Base-by-base conservation (phyloP, 202 grass and related monocot genomes). In the Digitaria exilis region DNA sequence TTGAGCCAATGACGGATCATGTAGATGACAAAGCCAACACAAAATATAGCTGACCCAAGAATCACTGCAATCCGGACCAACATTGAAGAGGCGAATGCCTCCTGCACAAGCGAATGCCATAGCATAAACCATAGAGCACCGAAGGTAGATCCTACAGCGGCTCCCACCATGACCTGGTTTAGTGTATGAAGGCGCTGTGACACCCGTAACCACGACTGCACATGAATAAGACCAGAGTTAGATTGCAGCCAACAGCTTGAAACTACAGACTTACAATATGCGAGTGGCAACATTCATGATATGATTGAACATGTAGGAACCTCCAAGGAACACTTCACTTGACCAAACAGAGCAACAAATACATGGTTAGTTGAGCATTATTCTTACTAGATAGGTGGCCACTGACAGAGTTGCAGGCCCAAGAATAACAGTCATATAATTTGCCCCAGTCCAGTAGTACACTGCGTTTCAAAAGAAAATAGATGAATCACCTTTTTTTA, bases 141-240 rank as follows among this genome's bases (percentile, higher is more conserved):
- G 4, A 89, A 84, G 48, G 51, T 6, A 76, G 85, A 83, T 57
- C 96, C 96, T 67, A 96, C 51, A 24, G 77, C 25, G 19, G 78
- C 86, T 48, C 93, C 96, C 14, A 96, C 96, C 11, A 90, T 72
- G 42, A 99, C 69, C 89, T 96, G 96, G 51, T 76, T 94, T 48
- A 57, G 37, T 14, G 96, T 96, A 78, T 99, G 96, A 74, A 96
- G 91, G 46, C 73, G 74, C 62, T 89, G 91, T 0, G 96, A 94
- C n/a, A 96, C 86, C 44, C 96, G 82, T 67, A 99, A 50, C 93
- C 93, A 99, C 0, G 93, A 89, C 96, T 96, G 85, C 73, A 85
- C 29, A n/a, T 56, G 59, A 73, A 51, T 32, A 85, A 19, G 60
- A 58, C 44, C 32, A 48, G 28, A 13, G 41, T 84, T 83, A 80